phyloP scores from a whole-genome alignment of 805 yeast genomes.

The Wickerhamiella dianesei region DNA sequence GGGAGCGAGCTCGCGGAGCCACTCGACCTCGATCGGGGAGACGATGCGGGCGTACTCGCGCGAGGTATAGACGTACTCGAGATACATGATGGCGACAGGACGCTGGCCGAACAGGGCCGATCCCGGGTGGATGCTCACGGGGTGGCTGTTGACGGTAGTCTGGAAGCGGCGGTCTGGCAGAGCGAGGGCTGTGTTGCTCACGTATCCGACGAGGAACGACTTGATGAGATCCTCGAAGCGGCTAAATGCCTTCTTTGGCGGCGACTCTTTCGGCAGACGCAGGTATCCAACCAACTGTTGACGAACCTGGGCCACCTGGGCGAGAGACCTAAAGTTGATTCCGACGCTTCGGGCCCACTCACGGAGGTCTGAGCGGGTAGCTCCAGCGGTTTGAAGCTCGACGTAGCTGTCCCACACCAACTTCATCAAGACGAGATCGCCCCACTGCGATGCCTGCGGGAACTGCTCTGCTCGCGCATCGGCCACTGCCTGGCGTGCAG shows the following conservation, averaged over 20 bases:
- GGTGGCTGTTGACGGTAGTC: constrained; percentile 65
- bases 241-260: constrained; percentile 13
- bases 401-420: constrained; percentile 57
- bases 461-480: constrained; percentile 57
- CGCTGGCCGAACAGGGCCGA: constrained; percentile 71
- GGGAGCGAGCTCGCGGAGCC: constrained; percentile 37
- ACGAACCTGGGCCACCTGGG: constrained; percentile 61
- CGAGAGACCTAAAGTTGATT: constrained; percentile 65
- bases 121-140: constrained; percentile 81
- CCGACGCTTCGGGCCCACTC: constrained; percentile 76
- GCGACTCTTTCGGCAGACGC: constrained; percentile 19
- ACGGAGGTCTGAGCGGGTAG: constrained; percentile 40
- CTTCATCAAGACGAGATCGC: constrained; percentile 72
- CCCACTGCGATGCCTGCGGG: constrained; percentile 56
- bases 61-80: constrained; percentile 84
- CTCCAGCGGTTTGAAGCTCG: constrained; percentile 20
- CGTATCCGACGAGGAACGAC: constrained; percentile 69
- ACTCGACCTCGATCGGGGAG: constrained; percentile 62
- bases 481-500: constrained; percentile 71
- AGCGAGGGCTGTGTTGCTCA: constrained; percentile 85
- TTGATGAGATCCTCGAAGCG: constrained; percentile 52
- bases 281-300: constrained; percentile 63
- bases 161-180: constrained; percentile 88
- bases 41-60: constrained; percentile 88
- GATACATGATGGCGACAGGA: constrained; percentile 81